phyloP scores from a whole-genome alignment of 208 protist species.

The Trypanosoma vivax region DNA sequence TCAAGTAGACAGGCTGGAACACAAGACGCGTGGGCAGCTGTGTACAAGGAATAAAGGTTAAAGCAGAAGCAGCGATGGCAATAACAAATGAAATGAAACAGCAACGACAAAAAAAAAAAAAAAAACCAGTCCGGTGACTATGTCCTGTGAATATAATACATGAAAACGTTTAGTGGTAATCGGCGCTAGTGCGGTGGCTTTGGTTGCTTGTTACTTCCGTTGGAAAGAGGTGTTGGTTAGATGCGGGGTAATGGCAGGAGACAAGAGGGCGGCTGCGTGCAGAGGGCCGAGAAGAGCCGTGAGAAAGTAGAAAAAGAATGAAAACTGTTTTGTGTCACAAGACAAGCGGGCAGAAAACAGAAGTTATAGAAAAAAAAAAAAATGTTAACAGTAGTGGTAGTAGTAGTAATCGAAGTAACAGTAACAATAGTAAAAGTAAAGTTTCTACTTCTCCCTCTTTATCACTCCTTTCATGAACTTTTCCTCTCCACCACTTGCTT shows the following conservation, averaged over 20 bases:
- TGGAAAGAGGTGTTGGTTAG: no score
- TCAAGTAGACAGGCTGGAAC: no score
- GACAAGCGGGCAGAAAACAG: background rate
- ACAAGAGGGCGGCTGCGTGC: no score
- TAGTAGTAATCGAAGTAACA: background rate
- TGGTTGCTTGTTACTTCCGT: no score
- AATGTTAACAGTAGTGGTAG: background rate
- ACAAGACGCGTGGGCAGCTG: no score
- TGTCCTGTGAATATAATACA: background rate
- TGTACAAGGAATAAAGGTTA: conserved; percentile 2
- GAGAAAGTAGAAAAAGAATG: no score
- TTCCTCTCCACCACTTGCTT: background rate
- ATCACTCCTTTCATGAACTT: background rate
- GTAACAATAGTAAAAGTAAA: background rate
- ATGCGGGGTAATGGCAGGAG: no score
- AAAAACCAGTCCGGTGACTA: background rate
- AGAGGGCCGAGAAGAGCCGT: no score
- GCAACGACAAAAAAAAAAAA: conserved; percentile 3
- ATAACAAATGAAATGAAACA: conserved; percentile 10
- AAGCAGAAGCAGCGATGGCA: conserved; percentile 1
- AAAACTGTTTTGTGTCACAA: no score
- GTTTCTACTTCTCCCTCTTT: conserved; percentile 5
- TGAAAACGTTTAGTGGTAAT: no score
- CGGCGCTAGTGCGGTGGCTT: no score
- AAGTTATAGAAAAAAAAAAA: conserved; percentile 2